Evolutionary conservation across 371 early-diverging fungal species (phyloP).

Genomic region (Rhizopus microsporus): DNA sequence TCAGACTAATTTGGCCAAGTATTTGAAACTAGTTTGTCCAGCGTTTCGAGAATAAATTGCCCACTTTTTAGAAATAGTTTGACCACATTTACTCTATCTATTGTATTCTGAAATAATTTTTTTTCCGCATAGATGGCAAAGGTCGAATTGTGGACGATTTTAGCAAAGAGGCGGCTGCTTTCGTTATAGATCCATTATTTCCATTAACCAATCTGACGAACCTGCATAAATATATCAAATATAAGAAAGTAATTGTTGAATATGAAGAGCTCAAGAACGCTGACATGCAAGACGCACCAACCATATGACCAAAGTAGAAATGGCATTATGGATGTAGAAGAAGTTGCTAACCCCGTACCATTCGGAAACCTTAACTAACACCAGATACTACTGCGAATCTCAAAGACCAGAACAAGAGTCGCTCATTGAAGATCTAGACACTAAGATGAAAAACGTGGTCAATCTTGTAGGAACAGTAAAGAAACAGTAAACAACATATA

Average conservation of each 20-base stretch:
- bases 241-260: slow-evolving; percentile 7
- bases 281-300: slow-evolving; percentile 10
- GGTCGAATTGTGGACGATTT: slow-evolving; percentile 9
- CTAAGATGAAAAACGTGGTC: slow-evolving; percentile 3
- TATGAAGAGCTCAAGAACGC: slow-evolving; percentile 10
- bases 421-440: slow-evolving; percentile 6
- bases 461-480: slow-evolving; percentile 11
- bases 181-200: slow-evolving; percentile 11
- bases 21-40: too few relatives aligned
- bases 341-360: background rate
- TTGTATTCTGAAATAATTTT: slow-evolving; percentile 6
- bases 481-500: slow-evolving; percentile 6
- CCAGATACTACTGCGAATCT: background rate
- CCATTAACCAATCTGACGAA: slow-evolving; percentile 14
- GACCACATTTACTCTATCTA: background rate
- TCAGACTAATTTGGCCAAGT: too few relatives aligned
- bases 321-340: background rate
- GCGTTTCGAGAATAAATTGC: too few relatives aligned
- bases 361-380: slow-evolving; percentile 6
- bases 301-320: background rate
- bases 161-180: slow-evolving; percentile 7
- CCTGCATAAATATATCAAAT: slow-evolving; percentile 12
- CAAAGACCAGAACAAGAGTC: slow-evolving; percentile 9
- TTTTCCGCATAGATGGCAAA: slow-evolving; percentile 10
- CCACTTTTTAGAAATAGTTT: too few relatives aligned